Evolutionary conservation across 768 basidiomycete genomes (phyloP).

Genomic region (Paxillus involutus): DNA sequence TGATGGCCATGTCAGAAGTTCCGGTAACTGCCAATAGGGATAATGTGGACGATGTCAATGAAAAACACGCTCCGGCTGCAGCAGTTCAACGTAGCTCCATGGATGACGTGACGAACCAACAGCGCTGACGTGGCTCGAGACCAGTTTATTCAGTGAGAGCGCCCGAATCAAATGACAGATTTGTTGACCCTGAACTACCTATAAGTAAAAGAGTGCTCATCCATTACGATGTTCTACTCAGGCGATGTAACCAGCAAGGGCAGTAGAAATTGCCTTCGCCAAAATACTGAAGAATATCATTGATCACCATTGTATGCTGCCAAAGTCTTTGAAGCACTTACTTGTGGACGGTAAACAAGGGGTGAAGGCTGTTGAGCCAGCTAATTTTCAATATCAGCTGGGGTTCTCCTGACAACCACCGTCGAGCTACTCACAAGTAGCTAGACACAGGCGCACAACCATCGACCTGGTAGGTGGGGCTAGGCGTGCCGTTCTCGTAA

Average conservation of each 20-base stretch:
- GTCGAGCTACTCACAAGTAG: conserved; percentile 52
- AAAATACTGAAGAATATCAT: conserved; percentile 36
- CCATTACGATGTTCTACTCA: not conserved
- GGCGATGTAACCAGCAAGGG: conserved; percentile 35
- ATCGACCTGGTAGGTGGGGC: conserved; percentile 49
- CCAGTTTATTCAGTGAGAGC: too few relatives aligned
- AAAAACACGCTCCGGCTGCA: not conserved
- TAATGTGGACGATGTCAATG: not conserved
- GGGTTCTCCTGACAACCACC: not conserved
- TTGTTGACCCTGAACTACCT: not conserved
- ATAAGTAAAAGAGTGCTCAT: not conserved
- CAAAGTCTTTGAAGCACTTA: conserved; percentile 28
- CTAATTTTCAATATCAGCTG: conserved; percentile 27
- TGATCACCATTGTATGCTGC: not conserved
- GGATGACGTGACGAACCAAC: conserved; percentile 4
- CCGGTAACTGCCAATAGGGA: too few relatives aligned
- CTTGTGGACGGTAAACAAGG: conserved; percentile 64
- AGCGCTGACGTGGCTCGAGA: not conserved
- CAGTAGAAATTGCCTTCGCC: conserved; percentile 51
- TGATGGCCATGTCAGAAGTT: conserved; percentile 37
- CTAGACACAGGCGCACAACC: conserved; percentile 63
- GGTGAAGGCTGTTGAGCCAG: conserved; percentile 63
- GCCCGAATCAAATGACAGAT: too few relatives aligned
- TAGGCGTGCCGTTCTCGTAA: conserved; percentile 58
- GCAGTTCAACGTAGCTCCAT: not conserved